A percentile compares a stretch with the other conserved stretches of the same genome.
These are phyloP conservation scores for Hyparrhenia diplandra DNA, from an alignment of 176 grass and related monocot species.

Conservation along the genomic window DNA sequence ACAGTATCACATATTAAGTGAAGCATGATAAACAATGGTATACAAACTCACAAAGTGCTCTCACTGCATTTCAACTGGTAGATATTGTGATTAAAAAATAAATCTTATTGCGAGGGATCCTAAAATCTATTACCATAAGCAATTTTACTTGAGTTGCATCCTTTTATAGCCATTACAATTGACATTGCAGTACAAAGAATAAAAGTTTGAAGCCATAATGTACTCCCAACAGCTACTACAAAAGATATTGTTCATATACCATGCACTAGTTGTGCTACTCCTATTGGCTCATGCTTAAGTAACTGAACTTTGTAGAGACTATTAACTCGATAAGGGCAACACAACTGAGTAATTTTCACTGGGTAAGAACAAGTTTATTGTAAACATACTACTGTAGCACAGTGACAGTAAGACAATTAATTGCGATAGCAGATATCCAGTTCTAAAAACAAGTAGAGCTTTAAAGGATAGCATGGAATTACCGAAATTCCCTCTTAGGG, in stretches of 20 bases:
- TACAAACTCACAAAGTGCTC: no score
- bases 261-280: neutral
- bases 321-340: neutral
- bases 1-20: no score
- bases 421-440: neutral
- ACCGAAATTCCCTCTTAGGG: conserved; percentile 93
- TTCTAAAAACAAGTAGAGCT: neutral
- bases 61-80: no score
- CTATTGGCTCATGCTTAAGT: neutral
- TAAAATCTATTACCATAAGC: no score
- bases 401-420: neutral
- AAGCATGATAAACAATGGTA: no score
- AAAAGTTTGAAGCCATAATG: neutral
- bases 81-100: no score
- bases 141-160: neutral
- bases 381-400: neutral
- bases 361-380: neutral
- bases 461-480: conserved; percentile 21
- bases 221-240: neutral
- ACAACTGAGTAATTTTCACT: neutral
- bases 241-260: neutral
- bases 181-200: neutral
- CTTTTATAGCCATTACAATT: neutral
- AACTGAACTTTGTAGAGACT: neutral
- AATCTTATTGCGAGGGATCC: no score